Conservation (phyloP, 192 early-diverging fungal species). For the Paraglomus brasilianum region DNA sequence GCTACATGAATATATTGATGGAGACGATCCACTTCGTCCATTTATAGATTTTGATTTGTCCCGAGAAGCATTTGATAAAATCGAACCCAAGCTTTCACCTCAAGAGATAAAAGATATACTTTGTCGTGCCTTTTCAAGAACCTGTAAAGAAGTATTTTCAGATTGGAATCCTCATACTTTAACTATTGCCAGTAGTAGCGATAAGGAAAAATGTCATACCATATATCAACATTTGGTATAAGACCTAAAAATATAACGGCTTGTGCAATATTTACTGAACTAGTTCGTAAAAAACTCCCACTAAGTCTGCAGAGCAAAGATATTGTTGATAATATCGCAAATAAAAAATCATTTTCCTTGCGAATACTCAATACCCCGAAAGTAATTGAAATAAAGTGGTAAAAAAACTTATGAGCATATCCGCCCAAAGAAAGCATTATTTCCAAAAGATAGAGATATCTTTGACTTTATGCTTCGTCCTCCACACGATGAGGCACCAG, state of each 20-base stretch:
- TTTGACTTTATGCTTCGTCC: slow-evolving; percentile 18
- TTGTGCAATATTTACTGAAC: slow-evolving; percentile 9
- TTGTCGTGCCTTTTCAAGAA: background rate
- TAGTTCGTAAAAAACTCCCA: background rate
- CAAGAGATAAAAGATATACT: too few relatives aligned
- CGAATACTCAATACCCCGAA: slow-evolving; percentile 5
- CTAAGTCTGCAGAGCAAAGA: background rate
- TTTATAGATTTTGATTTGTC: slow-evolving; percentile 19
- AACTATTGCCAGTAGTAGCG: slow-evolving; percentile 17
- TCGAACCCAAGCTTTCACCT: slow-evolving; percentile 8
- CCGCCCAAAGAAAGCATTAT: background rate
- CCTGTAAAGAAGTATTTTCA: background rate
- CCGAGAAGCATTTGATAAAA: background rate
- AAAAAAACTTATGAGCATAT: slow-evolving; percentile 5
- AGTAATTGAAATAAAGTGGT: too few relatives aligned
- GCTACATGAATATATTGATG: slow-evolving; percentile 12
- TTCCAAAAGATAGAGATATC: background rate
- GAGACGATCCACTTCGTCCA: background rate
- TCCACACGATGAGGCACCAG: background rate
- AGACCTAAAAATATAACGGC: background rate
- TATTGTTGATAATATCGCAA: slow-evolving; percentile 27
- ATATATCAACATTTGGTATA: slow-evolving; percentile 13
- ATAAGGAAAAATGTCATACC: background rate
- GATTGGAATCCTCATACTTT: background rate
- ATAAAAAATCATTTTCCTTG: slow-evolving; percentile 3